Percentiles rank a stretch among this genome's conserved stretches.
Evolutionary conservation across 169 alveolate genomes (phyloP).

Genomic region (Neospora caninum): DNA sequence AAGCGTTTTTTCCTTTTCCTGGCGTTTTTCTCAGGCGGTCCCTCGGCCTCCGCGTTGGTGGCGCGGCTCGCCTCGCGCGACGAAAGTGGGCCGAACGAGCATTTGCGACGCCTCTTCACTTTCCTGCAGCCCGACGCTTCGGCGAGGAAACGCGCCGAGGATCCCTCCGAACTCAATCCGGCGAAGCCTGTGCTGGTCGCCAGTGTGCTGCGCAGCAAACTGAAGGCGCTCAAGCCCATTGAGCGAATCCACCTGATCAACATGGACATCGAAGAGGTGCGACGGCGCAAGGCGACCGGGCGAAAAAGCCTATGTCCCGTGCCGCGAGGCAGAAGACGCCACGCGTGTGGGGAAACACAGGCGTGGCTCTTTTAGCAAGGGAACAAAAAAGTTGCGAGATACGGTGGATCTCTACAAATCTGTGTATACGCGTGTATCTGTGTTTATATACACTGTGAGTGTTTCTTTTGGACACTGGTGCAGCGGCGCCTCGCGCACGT

Average conservation of each 20-base stretch:
- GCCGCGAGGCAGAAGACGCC: too few relatives aligned
- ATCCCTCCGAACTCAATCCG: neutral
- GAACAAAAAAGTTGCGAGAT: too few relatives aligned
- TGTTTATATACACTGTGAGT: too few relatives aligned
- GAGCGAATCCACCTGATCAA: neutral
- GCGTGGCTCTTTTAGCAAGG: too few relatives aligned
- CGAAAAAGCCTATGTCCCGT: too few relatives aligned
- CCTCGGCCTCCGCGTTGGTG: neutral
- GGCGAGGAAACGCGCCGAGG: neutral
- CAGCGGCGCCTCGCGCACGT: too few relatives aligned
- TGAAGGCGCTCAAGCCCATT: neutral
- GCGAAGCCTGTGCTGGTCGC: conserved; percentile 8
- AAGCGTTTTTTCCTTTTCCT: neutral
- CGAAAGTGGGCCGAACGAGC: neutral
- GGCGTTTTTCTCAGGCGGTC: neutral
- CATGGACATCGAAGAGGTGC: neutral
- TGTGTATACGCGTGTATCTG: too few relatives aligned
- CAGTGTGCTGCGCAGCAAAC: neutral
- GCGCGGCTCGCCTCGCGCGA: too few relatives aligned
- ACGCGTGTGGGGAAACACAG: too few relatives aligned
- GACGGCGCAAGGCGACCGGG: neutral
- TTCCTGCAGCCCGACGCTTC: neutral
- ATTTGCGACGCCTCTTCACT: neutral
- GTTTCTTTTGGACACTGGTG: too few relatives aligned
- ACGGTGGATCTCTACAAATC: too few relatives aligned